Evolutionary conservation across 2,329 filamentous ascomycete species (phyloP).

Genomic region (Achaetomium macrosporum): DNA sequence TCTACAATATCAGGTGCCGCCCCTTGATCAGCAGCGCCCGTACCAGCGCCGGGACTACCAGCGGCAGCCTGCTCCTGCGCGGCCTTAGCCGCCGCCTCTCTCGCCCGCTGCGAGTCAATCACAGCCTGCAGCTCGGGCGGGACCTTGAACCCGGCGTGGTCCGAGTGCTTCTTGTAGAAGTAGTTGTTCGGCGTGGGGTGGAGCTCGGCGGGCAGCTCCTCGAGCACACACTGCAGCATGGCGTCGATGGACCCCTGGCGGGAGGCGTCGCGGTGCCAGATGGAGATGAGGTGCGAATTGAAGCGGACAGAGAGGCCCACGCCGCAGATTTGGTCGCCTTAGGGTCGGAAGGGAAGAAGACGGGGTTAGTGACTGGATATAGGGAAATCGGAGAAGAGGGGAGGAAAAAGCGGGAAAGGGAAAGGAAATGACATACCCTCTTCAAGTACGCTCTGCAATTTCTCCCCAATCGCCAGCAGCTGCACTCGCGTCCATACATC

Average conservation of each 20-base stretch:
- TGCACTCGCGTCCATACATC: slow-evolving; percentile 79
- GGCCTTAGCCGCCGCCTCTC: slow-evolving; percentile 34
- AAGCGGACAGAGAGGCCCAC: slow-evolving; percentile 83
- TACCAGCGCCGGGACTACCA: not conserved
- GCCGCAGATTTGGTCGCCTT: slow-evolving; percentile 83
- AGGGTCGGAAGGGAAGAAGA: not conserved
- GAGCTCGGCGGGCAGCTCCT: slow-evolving; percentile 66
- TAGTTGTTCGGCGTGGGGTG: slow-evolving; percentile 65
- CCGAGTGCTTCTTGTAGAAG: slow-evolving; percentile 84
- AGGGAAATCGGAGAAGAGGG: not conserved
- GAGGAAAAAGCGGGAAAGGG: not conserved
- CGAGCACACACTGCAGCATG: slow-evolving; percentile 66
- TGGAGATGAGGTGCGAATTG: slow-evolving; percentile 79
- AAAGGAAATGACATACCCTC: slow-evolving; percentile 52
- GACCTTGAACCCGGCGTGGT: slow-evolving; percentile 75
- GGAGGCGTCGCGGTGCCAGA: slow-evolving; percentile 87
- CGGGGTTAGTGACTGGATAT: not conserved
- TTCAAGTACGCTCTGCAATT: slow-evolving; percentile 67
- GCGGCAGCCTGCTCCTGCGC: not conserved
- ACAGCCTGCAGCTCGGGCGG: slow-evolving; percentile 54
- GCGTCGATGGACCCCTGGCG: slow-evolving; percentile 73
- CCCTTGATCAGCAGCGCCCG: not conserved
- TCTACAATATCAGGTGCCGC: not conserved
- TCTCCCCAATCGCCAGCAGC: slow-evolving; percentile 76
- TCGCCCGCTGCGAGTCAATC: slow-evolving; percentile 49